phyloP scores from a whole-genome alignment of 257 asterid species.

The Solanum virginianum region DNA sequence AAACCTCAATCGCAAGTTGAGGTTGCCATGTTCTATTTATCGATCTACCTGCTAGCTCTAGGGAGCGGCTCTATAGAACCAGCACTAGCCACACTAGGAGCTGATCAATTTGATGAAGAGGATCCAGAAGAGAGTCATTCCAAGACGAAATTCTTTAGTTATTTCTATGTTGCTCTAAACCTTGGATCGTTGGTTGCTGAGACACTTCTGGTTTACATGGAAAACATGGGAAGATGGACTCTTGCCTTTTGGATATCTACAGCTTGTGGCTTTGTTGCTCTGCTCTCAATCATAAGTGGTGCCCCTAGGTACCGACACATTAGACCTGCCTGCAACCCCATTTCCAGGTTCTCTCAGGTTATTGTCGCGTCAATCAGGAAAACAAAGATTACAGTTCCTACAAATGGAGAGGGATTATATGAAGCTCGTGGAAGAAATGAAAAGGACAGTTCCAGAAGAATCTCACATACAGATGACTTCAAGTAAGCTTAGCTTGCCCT shows the following conservation, averaged over 20 bases:
- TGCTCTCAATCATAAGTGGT: conserved; percentile 39
- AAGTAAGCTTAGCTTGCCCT: conserved; percentile 25
- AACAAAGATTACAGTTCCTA: conserved; percentile 22
- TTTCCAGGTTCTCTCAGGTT: conserved; percentile 56
- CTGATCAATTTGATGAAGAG: conserved; percentile 77
- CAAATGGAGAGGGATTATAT: conserved; percentile 42
- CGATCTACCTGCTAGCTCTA: conserved; percentile 56
- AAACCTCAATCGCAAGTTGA: conserved; percentile 37
- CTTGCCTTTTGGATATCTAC: conserved; percentile 81
- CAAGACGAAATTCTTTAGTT: conserved; percentile 50
- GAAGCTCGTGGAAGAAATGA: conserved; percentile 30
- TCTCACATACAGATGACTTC: conserved; percentile 51
- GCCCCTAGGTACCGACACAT: conserved; percentile 41
- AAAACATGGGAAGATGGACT: conserved; percentile 58
- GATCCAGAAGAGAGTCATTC: conserved; percentile 51
- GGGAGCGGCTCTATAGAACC: conserved; percentile 93
- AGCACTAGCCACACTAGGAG: conserved; percentile 71
- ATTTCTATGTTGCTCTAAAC: conserved; percentile 64
- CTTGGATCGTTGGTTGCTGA: conserved; percentile 72
- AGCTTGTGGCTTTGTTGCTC: conserved; percentile 48
- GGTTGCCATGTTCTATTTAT: conserved; percentile 46
- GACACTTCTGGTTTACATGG: conserved; percentile 52
- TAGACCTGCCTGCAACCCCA: conserved; percentile 56
- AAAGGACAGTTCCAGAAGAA: conserved; percentile 28
- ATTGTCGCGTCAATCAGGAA: conserved; percentile 57